Conservation (phyloP, 1,284 basidiomycete genomes). For the Ganoderma boninense region DNA sequence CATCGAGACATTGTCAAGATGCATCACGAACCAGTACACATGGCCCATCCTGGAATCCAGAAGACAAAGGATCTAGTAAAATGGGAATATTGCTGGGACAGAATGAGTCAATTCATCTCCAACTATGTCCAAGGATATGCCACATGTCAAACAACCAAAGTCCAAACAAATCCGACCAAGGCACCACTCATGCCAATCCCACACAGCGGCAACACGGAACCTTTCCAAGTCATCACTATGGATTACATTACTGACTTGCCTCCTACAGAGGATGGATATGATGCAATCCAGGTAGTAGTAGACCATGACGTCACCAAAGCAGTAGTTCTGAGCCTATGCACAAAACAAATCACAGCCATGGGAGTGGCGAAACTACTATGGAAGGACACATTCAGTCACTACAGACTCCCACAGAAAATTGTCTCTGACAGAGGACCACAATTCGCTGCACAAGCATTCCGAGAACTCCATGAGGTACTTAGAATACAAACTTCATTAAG, state of each 20-base stretch:
- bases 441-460: no score
- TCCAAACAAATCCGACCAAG: not conserved
- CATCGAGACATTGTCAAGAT: not conserved
- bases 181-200: no score
- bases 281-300: not conserved
- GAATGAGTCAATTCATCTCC: slow-evolving; percentile 37
- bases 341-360: slow-evolving; percentile 43
- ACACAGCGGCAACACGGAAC: not conserved
- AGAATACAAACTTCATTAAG: no score
- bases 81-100: slow-evolving; percentile 45
- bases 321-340: slow-evolving; percentile 7
- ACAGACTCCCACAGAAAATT: no score
- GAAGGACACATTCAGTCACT: not conserved
- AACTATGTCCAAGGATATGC: slow-evolving; percentile 29
- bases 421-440: slow-evolving; percentile 10
- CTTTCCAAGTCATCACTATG: not conserved
- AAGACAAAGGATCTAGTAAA: slow-evolving; percentile 10
- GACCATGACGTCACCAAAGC: not conserved
- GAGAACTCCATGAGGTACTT: no score
- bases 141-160: not conserved
- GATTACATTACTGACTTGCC: not conserved
- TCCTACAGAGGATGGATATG: not conserved
- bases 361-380: slow-evolving; percentile 27
- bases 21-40: slow-evolving; percentile 11
- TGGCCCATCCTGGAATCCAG: slow-evolving; percentile 14